These are phyloP conservation scores for Kwoniella shandongensis DNA, from an alignment of 768 basidiomycete species.

Conservation along the genomic window DNA sequence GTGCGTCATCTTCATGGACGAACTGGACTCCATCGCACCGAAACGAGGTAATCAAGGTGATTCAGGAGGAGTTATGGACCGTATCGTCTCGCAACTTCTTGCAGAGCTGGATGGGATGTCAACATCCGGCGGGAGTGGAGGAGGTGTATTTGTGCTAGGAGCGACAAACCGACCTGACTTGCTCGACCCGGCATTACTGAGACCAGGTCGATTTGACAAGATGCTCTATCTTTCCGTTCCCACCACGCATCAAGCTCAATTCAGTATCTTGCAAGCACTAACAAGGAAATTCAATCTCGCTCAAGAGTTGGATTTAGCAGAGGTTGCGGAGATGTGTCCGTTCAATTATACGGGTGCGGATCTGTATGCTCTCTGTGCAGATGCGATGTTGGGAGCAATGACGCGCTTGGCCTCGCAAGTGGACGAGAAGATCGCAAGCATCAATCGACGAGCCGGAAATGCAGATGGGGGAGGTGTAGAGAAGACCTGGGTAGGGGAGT, in stretches of 20 bases:
- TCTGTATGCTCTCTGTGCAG: slow-evolving; percentile 94
- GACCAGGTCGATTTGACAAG: slow-evolving; percentile 92
- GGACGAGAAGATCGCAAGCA: slow-evolving; percentile 69
- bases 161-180: slow-evolving; percentile 94
- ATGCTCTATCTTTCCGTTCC: slow-evolving; percentile 95
- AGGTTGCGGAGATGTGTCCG: slow-evolving; percentile 71
- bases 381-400: slow-evolving; percentile 95
- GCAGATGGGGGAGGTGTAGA: not conserved
- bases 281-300: slow-evolving; percentile 87
- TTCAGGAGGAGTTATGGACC: slow-evolving; percentile 96
- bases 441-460: slow-evolving; percentile 14
- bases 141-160: slow-evolving; percentile 88
- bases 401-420: slow-evolving; percentile 77
- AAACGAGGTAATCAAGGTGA: slow-evolving; percentile 94
- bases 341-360: slow-evolving; percentile 97
- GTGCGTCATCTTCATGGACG: slow-evolving; percentile 96
- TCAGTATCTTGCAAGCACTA: slow-evolving; percentile 81
- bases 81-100: slow-evolving; percentile 90
- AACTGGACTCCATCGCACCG: slow-evolving; percentile 90
- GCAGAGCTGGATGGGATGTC: slow-evolving; percentile 93
- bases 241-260: slow-evolving; percentile 77
- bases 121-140: slow-evolving; percentile 57
- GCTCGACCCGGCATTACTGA: slow-evolving; percentile 80
- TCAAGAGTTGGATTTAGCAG: slow-evolving; percentile 63
- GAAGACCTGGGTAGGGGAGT: slow-evolving; percentile 4